Conservation (phyloP, 2,329 filamentous ascomycete genomes). For the Metarhizium robertsii region DNA sequence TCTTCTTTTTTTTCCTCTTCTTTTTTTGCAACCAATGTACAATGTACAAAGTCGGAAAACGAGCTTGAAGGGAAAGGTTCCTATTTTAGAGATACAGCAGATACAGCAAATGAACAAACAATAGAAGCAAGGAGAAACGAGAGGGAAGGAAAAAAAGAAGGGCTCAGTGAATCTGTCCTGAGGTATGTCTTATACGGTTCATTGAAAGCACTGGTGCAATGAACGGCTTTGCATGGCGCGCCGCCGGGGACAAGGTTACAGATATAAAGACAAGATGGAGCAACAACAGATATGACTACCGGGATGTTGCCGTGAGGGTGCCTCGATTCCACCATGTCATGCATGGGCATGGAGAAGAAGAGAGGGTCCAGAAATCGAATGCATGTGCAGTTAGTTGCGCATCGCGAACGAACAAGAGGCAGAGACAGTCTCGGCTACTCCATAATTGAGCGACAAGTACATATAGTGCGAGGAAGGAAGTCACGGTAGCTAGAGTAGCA, state of each 20-base stretch:
- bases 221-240: not conserved
- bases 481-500: not conserved
- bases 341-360: slow-evolving; percentile 28
- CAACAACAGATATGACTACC: not conserved
- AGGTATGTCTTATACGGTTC: not conserved
- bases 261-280: slow-evolving; percentile 1
- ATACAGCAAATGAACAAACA: not conserved
- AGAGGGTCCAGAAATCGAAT: slow-evolving; percentile 21
- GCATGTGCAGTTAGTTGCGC: slow-evolving; percentile 8
- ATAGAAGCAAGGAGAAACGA: not conserved
- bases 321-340: slow-evolving; percentile 18
- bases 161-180: not conserved
- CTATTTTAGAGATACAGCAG: not conserved
- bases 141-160: not conserved
- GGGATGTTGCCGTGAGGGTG: slow-evolving; percentile 9
- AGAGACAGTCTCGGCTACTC: not conserved
- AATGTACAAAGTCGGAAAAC: not conserved
- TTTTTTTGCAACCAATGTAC: not conserved
- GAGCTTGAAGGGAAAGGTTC: not conserved
- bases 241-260: not conserved
- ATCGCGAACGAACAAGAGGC: slow-evolving; percentile 9
- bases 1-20: not conserved
- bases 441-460: not conserved
- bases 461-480: not conserved
- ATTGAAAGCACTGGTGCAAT: not conserved